phyloP scores from a whole-genome alignment of 2,329 filamentous ascomycete species.

The Trichoderma cornu-damae region DNA sequence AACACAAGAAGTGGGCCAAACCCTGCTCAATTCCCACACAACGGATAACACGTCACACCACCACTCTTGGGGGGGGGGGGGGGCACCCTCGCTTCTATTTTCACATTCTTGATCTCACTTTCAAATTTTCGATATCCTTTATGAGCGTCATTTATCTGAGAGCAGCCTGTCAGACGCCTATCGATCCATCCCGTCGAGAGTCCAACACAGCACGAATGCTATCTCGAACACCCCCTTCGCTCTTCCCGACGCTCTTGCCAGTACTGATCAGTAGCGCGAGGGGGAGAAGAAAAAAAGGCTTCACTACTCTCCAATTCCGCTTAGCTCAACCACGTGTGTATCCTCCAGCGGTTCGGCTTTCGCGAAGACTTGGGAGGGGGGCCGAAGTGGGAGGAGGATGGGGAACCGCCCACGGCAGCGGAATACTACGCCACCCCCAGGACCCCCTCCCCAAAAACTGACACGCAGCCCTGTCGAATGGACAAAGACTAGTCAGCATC shows the following conservation, averaged over 20 bases:
- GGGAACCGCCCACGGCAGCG: neutral
- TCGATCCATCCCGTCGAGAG: constrained; percentile 13
- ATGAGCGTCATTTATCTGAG: neutral
- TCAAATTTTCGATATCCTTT: neutral
- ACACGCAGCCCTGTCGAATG: neutral
- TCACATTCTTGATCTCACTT: neutral
- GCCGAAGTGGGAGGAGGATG: neutral
- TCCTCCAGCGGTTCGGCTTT: neutral
- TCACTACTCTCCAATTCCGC: neutral
- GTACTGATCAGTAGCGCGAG: neutral
- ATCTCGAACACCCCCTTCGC: neutral
- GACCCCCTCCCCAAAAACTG: neutral
- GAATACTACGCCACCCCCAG: neutral
- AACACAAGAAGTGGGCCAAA: neutral
- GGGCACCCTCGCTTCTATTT: neutral
- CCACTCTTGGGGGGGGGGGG: neutral
- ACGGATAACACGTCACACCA: constrained; percentile 2
- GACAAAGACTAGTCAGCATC: neutral
- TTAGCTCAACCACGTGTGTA: neutral
- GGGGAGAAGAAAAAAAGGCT: neutral
- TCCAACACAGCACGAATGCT: neutral
- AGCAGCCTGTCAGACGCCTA: constrained; percentile 13
- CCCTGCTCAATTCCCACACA: neutral
- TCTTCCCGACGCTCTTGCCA: neutral
- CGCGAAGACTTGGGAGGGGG: neutral